Evolutionary conservation across 2,329 filamentous ascomycete species (phyloP).

Genomic region (Botrytis aclada): DNA sequence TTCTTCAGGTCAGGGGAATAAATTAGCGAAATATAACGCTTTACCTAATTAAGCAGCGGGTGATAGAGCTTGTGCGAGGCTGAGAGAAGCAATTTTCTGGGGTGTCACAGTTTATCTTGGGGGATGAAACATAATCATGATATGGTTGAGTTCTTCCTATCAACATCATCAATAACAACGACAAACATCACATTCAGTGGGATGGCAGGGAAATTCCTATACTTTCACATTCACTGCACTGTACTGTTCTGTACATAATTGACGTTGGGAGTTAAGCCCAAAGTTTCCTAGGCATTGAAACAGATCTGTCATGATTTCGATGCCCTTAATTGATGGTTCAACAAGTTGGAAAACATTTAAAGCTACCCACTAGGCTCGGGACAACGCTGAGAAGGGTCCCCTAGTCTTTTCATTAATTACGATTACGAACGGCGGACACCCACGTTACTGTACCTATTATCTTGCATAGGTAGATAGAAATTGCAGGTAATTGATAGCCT

Average conservation of each 20-base stretch:
- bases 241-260: not conserved
- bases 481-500: not conserved
- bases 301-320: not conserved
- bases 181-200: not conserved
- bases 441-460: not conserved
- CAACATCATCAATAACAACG: not conserved
- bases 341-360: not conserved
- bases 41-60: slow-evolving; percentile 16
- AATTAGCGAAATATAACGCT: slow-evolving; percentile 27
- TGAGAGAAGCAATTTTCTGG: slow-evolving; percentile 17
- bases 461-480: not conserved
- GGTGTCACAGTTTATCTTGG: not conserved
- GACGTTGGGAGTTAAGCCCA: too few species aligned
- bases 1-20: slow-evolving; percentile 32
- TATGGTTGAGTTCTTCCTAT: not conserved
- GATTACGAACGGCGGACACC: not conserved
- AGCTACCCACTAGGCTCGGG: not conserved
- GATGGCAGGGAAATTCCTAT: not conserved
- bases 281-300: not conserved
- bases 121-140: not conserved
- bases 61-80: slow-evolving; percentile 16
- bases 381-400: not conserved
- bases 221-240: not conserved
- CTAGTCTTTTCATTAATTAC: not conserved
- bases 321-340: not conserved